Percentiles rank a stretch among this genome's conserved stretches.
These are phyloP conservation scores for Metschnikowia henanensis DNA, from an alignment of 805 yeast species.

Conservation along the genomic window DNA sequence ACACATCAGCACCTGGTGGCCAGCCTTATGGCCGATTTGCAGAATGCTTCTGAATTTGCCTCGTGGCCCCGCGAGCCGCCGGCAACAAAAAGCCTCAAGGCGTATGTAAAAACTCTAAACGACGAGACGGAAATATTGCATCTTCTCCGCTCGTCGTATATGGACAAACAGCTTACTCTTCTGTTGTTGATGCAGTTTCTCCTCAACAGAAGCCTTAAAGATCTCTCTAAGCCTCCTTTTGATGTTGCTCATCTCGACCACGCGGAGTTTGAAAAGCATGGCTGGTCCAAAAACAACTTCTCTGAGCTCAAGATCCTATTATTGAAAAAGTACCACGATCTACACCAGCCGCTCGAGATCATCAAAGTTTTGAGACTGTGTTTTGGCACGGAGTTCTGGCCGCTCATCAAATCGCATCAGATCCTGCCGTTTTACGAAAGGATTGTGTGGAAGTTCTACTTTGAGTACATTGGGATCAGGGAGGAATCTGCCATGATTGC, in stretches of 20 bases:
- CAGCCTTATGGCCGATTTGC: slow-evolving; percentile 29
- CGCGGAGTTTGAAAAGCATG: slow-evolving; percentile 20
- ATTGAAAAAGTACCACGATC: slow-evolving; percentile 37
- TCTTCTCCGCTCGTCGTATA: slow-evolving; percentile 24
- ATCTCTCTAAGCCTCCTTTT: slow-evolving; percentile 18
- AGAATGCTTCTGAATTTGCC: slow-evolving; percentile 11
- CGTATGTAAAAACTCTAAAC: slow-evolving; percentile 20
- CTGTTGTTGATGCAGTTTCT: slow-evolving; percentile 27
- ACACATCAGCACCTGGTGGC: slow-evolving; percentile 17
- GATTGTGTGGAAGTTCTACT: slow-evolving; percentile 42
- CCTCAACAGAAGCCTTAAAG: slow-evolving; percentile 24
- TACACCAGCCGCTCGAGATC: slow-evolving; percentile 32
- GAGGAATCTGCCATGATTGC: slow-evolving; percentile 26
- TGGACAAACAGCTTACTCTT: slow-evolving; percentile 28
- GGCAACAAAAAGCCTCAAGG: slow-evolving; percentile 16
- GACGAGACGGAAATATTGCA: slow-evolving; percentile 23
- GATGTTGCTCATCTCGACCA: slow-evolving; percentile 21
- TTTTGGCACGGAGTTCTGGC: slow-evolving; percentile 26
- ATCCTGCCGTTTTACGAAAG: slow-evolving; percentile 40
- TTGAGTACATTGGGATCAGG: slow-evolving; percentile 28
- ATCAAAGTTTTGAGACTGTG: slow-evolving; percentile 29
- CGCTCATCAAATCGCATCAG: slow-evolving; percentile 21
- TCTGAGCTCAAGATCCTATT: slow-evolving; percentile 31
- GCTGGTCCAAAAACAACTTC: slow-evolving; percentile 24
- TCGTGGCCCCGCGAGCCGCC: neutral